Evolutionary conservation across 2,329 filamentous ascomycete genomes (phyloP).

Genomic region (Aspergillus felis): DNA sequence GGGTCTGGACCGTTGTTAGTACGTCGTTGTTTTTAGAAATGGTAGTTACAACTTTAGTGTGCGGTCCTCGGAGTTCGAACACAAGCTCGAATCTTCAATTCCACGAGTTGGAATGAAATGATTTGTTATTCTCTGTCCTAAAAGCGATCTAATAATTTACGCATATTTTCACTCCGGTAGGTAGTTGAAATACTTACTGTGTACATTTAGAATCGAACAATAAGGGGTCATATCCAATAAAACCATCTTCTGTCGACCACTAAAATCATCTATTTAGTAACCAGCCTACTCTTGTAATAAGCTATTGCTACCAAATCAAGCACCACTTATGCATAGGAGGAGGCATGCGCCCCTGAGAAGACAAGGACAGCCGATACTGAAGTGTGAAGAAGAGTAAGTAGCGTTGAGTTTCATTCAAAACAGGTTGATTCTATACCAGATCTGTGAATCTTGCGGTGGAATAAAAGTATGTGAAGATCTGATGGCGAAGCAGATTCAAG

Average conservation of each 20-base stretch:
- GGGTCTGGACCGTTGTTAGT: background rate
- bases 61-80: background rate
- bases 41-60: background rate
- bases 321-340: background rate
- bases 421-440: background rate
- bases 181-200: background rate
- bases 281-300: background rate
- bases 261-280: background rate
- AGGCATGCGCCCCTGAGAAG: background rate
- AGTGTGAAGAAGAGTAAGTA: background rate
- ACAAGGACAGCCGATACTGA: background rate
- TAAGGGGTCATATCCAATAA: background rate
- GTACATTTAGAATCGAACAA: background rate
- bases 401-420: background rate
- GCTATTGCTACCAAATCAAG: background rate
- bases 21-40: background rate
- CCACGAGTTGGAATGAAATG: background rate
- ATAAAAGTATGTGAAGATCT: background rate
- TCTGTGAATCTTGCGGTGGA: background rate
- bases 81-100: background rate
- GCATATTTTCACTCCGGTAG: too few species aligned
- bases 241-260: background rate
- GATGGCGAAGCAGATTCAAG: background rate
- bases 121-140: background rate
- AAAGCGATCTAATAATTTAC: background rate